Evolutionary conservation across 208 protist species (phyloP).

Genomic region (Acanthamoeba rhysodes): DNA sequence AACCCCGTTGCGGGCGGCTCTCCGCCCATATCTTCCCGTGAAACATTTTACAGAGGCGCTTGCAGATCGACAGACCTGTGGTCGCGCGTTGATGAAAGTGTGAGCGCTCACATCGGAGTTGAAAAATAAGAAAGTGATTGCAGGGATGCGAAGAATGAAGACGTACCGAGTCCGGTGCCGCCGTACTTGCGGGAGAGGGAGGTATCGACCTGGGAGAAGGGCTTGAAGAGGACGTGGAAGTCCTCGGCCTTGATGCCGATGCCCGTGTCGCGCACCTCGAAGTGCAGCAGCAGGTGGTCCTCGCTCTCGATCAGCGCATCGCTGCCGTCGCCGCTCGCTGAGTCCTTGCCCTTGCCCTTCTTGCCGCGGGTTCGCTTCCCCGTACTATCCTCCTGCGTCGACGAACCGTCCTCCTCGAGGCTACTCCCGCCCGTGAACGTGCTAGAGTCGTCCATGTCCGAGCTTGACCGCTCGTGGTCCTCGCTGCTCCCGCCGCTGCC

Average conservation of each 20-base stretch:
- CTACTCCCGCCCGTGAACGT: slow-evolving; percentile 10
- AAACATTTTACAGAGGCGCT: slow-evolving; percentile 45
- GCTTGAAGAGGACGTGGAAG: slow-evolving; percentile 84
- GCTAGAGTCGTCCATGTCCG: slow-evolving; percentile 25
- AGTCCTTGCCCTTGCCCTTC: not conserved
- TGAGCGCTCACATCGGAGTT: not conserved
- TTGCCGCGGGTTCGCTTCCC: not conserved
- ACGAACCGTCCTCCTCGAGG: not conserved
- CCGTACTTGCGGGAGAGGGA: slow-evolving; percentile 82
- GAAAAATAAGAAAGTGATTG: not conserved
- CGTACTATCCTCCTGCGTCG: not conserved
- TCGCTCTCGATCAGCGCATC: not conserved
- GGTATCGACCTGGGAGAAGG: slow-evolving; percentile 84
- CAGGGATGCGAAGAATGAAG: not conserved
- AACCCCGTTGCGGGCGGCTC: slow-evolving; percentile 42
- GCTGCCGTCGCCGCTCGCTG: not conserved
- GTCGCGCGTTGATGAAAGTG: not conserved
- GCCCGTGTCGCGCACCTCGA: slow-evolving; percentile 71
- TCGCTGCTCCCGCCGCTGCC: not conserved
- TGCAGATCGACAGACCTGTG: slow-evolving; percentile 36
- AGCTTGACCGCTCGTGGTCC: slow-evolving; percentile 16
- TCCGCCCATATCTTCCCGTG: slow-evolving; percentile 59
- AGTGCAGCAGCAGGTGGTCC: slow-evolving; percentile 33
- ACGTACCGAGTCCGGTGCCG: slow-evolving; percentile 49
- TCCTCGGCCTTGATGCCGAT: slow-evolving; percentile 57